Conservation (phyloP, 768 basidiomycete genomes). For the Russula sp. region DNA sequence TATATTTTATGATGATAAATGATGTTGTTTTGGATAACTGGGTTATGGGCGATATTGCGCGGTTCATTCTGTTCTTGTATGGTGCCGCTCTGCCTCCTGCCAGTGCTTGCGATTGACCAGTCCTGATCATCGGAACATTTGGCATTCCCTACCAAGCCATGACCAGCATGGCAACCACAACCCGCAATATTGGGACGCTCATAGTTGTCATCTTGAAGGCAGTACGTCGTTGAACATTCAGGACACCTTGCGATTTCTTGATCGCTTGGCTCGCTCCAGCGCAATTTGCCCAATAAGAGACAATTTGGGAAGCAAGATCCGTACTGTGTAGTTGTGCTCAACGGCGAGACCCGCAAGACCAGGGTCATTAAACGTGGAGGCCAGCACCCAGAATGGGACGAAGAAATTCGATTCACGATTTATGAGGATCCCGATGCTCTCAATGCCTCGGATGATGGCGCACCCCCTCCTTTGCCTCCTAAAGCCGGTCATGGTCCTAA, state of each 20-base stretch:
- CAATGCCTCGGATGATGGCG: conserved; percentile 21
- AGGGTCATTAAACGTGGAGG: conserved; percentile 95
- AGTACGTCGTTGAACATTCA: conserved; percentile 41
- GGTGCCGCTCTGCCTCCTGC: neutral
- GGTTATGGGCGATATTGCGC: neutral
- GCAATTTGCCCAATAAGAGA: conserved; percentile 83
- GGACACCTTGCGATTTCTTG: neutral
- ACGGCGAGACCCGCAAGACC: conserved; percentile 79
- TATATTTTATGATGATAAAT: neutral
- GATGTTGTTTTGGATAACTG: neutral
- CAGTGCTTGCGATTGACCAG: neutral
- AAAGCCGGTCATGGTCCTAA: conserved; percentile 39
- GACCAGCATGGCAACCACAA: conserved; percentile 45
- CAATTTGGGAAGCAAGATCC: conserved; percentile 98
- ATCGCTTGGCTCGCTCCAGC: conserved; percentile 35
- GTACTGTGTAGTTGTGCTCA: conserved; percentile 74
- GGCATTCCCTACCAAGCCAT: neutral
- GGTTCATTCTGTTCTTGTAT: neutral
- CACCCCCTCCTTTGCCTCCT: conserved; percentile 65
- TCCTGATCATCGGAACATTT: neutral
- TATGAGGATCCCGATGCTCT: conserved; percentile 57
- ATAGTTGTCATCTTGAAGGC: conserved; percentile 91
- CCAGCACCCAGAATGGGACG: conserved; percentile 99
- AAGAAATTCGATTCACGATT: conserved; percentile 89
- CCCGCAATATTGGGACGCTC: conserved; percentile 84